Conservation (phyloP, 768 basidiomycete genomes). For the Leccinum ochraceum region DNA sequence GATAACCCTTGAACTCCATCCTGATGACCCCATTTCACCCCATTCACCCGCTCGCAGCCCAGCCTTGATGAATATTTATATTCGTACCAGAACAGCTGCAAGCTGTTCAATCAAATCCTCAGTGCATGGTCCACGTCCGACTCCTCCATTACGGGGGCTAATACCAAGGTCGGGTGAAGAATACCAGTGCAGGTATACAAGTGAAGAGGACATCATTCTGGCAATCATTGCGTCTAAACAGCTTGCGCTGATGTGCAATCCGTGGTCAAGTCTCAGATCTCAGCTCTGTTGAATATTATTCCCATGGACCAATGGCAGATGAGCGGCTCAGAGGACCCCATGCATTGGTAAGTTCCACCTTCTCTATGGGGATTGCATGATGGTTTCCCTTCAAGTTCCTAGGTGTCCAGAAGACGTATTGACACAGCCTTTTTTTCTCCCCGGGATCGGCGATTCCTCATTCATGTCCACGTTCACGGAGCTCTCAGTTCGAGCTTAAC, state of each 20-base stretch:
- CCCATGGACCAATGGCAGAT: neutral
- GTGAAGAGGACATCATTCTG: neutral
- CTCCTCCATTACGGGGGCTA: neutral
- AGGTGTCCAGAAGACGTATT: neutral
- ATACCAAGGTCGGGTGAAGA: neutral
- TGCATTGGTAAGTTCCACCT: neutral
- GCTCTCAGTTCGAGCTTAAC: no score
- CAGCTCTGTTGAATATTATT: neutral
- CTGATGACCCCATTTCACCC: no score
- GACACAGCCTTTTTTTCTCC: neutral
- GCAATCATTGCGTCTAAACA: neutral
- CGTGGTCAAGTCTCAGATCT: neutral
- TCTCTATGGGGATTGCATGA: neutral
- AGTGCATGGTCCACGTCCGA: no score
- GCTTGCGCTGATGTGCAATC: neutral
- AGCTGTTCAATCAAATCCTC: conserved; percentile 95
- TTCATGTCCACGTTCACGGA: neutral
- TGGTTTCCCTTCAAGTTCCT: neutral
- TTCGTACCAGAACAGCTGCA: conserved; percentile 97
- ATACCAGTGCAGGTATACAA: neutral
- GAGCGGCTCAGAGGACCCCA: neutral
- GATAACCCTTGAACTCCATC: conserved; percentile 27
- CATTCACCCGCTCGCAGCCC: conserved; percentile 77
- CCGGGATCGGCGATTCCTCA: neutral
- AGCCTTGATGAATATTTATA: conserved; percentile 97